Percentiles rank a stretch among this genome's conserved stretches.
Evolutionary conservation across 495 filamentous ascomycete species (phyloP).

Genomic region (Aspergillus bertholletiae): DNA sequence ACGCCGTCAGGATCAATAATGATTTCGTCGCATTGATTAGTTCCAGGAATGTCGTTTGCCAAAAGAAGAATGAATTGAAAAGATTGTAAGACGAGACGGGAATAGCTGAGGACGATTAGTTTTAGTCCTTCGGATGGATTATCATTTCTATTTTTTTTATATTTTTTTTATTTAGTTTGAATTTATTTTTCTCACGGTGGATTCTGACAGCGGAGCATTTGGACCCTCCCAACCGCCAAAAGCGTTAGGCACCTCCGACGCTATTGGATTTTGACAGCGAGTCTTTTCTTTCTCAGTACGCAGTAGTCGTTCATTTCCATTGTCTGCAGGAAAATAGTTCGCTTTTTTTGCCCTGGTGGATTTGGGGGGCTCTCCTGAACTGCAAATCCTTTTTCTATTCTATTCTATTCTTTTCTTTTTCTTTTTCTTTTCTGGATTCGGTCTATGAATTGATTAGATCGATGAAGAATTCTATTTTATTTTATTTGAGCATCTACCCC

Average conservation of each 20-base stretch:
- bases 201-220: constrained; percentile 13
- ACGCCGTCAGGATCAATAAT: neutral
- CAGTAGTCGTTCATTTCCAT: neutral
- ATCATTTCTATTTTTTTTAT: too few relatives aligned
- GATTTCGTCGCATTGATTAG: neutral
- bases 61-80: neutral
- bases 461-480: neutral
- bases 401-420: constrained; percentile 3
- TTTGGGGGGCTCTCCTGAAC: neutral
- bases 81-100: neutral
- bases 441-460: neutral
- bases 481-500: neutral
- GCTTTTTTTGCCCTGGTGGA: neutral
- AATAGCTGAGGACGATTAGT: neutral
- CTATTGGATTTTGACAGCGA: constrained; percentile 25
- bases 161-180: too few relatives aligned
- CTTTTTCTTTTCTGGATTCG: neutral
- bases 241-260: constrained; percentile 19
- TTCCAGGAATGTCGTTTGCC: neutral
- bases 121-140: too few relatives aligned
- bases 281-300: constrained; percentile 3
- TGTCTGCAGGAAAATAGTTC: neutral
- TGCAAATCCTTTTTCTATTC: neutral
- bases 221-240: constrained; percentile 8
- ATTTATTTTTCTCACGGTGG: too few relatives aligned